Conservation (phyloP, 495 filamentous ascomycete species). For the Tuber calosporum region DNA sequence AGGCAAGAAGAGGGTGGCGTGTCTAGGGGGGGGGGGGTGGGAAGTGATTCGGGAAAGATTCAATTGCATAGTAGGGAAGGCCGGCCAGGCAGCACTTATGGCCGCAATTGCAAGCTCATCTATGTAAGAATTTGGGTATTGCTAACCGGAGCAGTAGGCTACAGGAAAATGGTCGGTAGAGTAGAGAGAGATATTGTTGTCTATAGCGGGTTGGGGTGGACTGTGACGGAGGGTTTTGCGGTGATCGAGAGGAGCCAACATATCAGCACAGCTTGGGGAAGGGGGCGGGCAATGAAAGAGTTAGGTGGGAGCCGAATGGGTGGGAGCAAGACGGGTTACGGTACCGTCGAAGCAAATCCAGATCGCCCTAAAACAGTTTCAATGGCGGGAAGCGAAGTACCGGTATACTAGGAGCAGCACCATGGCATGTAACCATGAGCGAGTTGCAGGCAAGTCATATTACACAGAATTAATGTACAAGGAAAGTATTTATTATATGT, state of each 20-base stretch:
- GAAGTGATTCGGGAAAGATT: slow-evolving; percentile 19
- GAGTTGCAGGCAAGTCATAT: neutral
- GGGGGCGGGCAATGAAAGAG: slow-evolving; percentile 22
- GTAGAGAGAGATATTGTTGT: slow-evolving; percentile 1
- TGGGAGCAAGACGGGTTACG: slow-evolving; percentile 34
- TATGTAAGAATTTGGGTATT: neutral
- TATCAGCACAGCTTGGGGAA: slow-evolving; percentile 36
- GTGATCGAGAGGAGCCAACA: slow-evolving; percentile 40
- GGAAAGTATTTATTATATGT: neutral
- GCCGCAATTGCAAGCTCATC: neutral
- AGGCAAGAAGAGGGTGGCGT: slow-evolving; percentile 17
- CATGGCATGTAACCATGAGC: neutral
- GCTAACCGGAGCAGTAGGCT: neutral
- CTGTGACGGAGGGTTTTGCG: slow-evolving; percentile 20
- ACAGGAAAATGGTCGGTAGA: neutral
- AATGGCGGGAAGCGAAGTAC: slow-evolving; percentile 33
- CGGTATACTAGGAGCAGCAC: no score
- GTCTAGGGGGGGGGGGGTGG: neutral
- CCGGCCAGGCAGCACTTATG: slow-evolving; percentile 15
- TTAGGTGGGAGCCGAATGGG: slow-evolving; percentile 30
- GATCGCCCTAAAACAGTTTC: slow-evolving; percentile 38
- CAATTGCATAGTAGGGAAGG: slow-evolving; percentile 25
- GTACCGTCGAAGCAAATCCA: slow-evolving; percentile 39
- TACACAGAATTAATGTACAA: neutral
- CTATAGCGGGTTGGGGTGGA: slow-evolving; percentile 34